These are phyloP conservation scores for Jamesozyma gamospora DNA, from an alignment of 805 yeast genomes.

Conservation along the genomic window DNA sequence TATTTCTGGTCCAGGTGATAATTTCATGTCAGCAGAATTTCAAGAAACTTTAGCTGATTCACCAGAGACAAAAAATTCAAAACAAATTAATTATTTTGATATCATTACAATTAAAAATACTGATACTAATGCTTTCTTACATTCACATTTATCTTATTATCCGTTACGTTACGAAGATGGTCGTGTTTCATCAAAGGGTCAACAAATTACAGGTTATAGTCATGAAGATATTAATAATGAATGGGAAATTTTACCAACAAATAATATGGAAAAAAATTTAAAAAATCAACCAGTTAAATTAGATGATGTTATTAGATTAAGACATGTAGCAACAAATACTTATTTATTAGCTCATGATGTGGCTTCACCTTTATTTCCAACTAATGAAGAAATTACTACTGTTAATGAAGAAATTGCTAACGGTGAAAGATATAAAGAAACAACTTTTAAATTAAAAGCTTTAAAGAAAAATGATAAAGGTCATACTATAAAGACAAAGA, in stretches of 20 bases:
- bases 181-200: conserved; percentile 86
- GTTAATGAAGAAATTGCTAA: conserved; percentile 50
- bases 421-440: conserved; percentile 51
- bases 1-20: conserved; percentile 93
- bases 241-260: conserved; percentile 75
- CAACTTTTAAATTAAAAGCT: conserved; percentile 66
- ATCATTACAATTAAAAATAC: conserved; percentile 68
- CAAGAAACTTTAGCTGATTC: conserved; percentile 88
- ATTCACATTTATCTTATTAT: conserved; percentile 67
- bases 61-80: conserved; percentile 59
- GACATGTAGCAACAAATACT: conserved; percentile 73
- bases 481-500: conserved; percentile 50
- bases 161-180: conserved; percentile 96
- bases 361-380: conserved; percentile 84
- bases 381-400: conserved; percentile 90
- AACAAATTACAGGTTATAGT: conserved; percentile 73
- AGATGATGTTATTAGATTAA: conserved; percentile 68
- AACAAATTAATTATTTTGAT: conserved; percentile 67
- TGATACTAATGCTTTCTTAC: conserved; percentile 68
- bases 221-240: conserved; percentile 57
- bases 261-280: conserved; percentile 32
- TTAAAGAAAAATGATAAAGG: conserved; percentile 42
- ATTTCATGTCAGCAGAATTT: conserved; percentile 89
- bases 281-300: conserved; percentile 46
- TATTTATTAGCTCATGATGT: conserved; percentile 85